Conservation (phyloP, 805 yeast species). For the Yamadazyma tumulicola region DNA sequence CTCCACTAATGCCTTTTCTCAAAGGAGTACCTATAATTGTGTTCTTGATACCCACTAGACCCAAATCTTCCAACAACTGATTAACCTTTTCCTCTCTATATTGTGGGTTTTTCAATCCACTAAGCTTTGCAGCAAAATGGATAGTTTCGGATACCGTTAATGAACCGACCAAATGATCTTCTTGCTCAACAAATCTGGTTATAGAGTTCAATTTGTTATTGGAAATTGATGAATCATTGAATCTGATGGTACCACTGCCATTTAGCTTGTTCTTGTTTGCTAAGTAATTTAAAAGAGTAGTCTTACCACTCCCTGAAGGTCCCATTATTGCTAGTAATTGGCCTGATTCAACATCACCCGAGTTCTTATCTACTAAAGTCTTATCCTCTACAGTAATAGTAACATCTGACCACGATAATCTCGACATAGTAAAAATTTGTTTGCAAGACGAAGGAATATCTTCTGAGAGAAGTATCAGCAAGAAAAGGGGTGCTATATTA, state of each 20-base stretch:
- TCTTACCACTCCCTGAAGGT: constrained; percentile 41
- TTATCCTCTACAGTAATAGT: constrained; percentile 3
- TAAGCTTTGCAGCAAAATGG: constrained; percentile 4
- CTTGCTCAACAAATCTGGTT: constrained; percentile 20
- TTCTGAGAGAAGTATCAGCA: too few relatives aligned
- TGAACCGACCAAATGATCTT: constrained; percentile 19
- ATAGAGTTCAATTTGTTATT: constrained; percentile 15
- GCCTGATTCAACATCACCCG: constrained; percentile 25
- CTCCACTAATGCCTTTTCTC: constrained; percentile 22
- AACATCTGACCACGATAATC: constrained; percentile 6
- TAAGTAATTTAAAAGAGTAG: constrained; percentile 32
- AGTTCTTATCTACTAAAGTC: constrained; percentile 19
- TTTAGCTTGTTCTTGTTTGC: constrained; percentile 28
- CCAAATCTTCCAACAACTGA: constrained; percentile 9
- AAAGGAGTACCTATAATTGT: constrained; percentile 18
- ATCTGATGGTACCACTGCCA: constrained; percentile 19
- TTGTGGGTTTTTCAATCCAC: constrained; percentile 1
- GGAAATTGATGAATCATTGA: constrained; percentile 18
- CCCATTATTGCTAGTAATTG: constrained; percentile 40
- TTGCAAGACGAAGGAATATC: too few relatives aligned
- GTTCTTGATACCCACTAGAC: constrained; percentile 14
- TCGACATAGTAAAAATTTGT: too few relatives aligned
- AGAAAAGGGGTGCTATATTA: too few relatives aligned
- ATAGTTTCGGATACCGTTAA: constrained; percentile 18
- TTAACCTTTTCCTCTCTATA: constrained; percentile 4